A percentile compares a stretch with the other conserved stretches of the same genome.
Evolutionary conservation across 345 rosid species (phyloP).

Genomic region (Gossypium mustelinum): DNA sequence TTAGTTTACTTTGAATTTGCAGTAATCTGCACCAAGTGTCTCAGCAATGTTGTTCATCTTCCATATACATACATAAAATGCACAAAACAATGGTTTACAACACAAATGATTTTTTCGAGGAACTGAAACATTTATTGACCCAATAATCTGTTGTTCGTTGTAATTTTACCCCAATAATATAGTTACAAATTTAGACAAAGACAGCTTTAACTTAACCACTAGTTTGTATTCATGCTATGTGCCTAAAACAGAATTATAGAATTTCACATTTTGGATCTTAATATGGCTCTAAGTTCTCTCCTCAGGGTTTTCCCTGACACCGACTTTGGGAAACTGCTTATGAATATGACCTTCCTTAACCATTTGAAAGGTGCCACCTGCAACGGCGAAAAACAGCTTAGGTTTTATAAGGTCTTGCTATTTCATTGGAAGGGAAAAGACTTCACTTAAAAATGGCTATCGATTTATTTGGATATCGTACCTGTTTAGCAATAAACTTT

Average conservation of each 20-base stretch:
- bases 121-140: background rate
- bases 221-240: background rate
- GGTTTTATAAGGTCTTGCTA: background rate
- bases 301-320: conserved; percentile 86
- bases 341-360: conserved; percentile 59
- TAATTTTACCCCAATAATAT: background rate
- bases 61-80: background rate
- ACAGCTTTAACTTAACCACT: background rate
- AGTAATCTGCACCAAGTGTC: too few relatives aligned
- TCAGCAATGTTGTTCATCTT: background rate
- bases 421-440: background rate
- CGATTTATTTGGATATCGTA: conserved; percentile 12
- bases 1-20: background rate
- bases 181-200: background rate
- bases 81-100: background rate
- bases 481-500: conserved; percentile 77
- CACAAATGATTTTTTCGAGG: background rate
- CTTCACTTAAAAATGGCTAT: background rate
- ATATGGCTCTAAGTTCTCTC: conserved; percentile 65
- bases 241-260: background rate
- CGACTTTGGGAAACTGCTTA: conserved; percentile 66
- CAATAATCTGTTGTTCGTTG: background rate
- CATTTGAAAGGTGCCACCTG: conserved; percentile 92
- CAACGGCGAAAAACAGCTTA: background rate
- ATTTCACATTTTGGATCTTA: conserved; percentile 53